Evolutionary conservation across 1,284 basidiomycete genomes (phyloP), one percentile per base, ranked within the genome.

Genomic region (Calocybe gambosa): DNA sequence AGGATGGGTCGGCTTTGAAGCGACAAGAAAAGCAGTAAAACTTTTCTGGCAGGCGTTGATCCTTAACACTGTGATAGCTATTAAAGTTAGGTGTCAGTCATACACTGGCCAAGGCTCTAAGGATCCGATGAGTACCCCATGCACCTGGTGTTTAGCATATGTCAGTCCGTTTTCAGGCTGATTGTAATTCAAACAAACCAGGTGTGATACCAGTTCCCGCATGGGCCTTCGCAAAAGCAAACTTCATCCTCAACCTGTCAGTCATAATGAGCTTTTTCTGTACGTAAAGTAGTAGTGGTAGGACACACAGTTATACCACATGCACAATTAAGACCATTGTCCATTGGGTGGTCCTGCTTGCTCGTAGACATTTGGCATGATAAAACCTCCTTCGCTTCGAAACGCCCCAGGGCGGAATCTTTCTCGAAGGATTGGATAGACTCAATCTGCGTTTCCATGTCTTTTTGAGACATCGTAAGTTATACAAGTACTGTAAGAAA

Each of bases 201-300:
- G 39, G 80, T 55, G 61, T 89, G 87, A 58, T 76, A 83, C 85
- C 86, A 88, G 45, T 68, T 73, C 13, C 67, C 68, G 59, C 87
- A 89, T 13, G 69, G 75, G 5, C 77, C 78, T 50, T 88, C 85
- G 55, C 86, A 89, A 48, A 76, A 69, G 49, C 77, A 73, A 28
- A 55, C 59, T 35, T 73, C 69, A 50, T 75, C 75, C n/a, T 81
- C 77, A 12, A 68, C 60, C 68, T 69, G 43, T 10, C 42, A 16
- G 18, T 28, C 3, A n/a, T 16, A 10, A 18, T 28, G 47, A 20
- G 20, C 23, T 7, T 8, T 7, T 8, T 21, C 33, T 9, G 26
- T 16, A 7, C 16, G 16, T 20, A 3, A 28, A 28, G 20, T 10
- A 19, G 19, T 43, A 12, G 19, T n/a, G 29, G 33, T 42, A 48